Conservation (phyloP, 2,329 filamentous ascomycete species). For the Stagonosporopsis vannaccii region DNA sequence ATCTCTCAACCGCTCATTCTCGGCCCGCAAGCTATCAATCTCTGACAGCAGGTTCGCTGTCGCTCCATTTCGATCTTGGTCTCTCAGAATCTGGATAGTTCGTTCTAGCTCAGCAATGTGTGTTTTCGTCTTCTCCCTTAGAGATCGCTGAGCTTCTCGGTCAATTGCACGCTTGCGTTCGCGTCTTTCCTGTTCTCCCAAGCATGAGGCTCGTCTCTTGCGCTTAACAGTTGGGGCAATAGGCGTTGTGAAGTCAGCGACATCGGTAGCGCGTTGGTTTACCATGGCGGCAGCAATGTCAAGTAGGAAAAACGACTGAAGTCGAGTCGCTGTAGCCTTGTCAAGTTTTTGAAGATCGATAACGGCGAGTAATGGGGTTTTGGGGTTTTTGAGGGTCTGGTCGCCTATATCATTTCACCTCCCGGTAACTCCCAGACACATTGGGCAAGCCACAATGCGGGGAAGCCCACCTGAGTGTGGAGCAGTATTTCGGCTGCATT, state of each 20-base stretch:
- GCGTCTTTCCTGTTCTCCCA: slow-evolving; percentile 45
- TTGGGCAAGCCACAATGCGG: slow-evolving; percentile 31
- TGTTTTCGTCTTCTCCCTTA: slow-evolving; percentile 48
- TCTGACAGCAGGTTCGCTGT: slow-evolving; percentile 42
- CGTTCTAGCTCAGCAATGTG: slow-evolving; percentile 48
- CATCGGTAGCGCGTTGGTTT: slow-evolving; percentile 35
- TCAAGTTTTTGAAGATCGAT: slow-evolving; percentile 20
- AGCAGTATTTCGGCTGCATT: slow-evolving; percentile 3
- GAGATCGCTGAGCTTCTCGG: slow-evolving; percentile 45
- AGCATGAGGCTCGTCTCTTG: slow-evolving; percentile 43
- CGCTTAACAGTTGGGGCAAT: slow-evolving; percentile 42
- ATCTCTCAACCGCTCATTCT: slow-evolving; percentile 45
- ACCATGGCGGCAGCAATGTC: slow-evolving; percentile 31
- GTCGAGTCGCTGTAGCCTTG: slow-evolving; percentile 20
- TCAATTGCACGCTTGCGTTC: slow-evolving; percentile 48
- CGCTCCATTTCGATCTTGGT: slow-evolving; percentile 43
- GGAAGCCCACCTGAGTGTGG: slow-evolving; percentile 35
- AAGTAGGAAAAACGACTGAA: slow-evolving; percentile 8
- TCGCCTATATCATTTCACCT: slow-evolving; percentile 16
- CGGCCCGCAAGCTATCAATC: slow-evolving; percentile 40
- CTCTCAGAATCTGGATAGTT: slow-evolving; percentile 44
- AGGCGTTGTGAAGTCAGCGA: slow-evolving; percentile 25
- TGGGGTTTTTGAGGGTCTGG: too few relatives aligned
- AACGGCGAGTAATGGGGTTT: slow-evolving; percentile 18
- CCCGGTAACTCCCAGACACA: neutral